These are phyloP conservation scores for Brassica juncea DNA, from an alignment of 345 rosid species.

Conservation along the genomic window DNA sequence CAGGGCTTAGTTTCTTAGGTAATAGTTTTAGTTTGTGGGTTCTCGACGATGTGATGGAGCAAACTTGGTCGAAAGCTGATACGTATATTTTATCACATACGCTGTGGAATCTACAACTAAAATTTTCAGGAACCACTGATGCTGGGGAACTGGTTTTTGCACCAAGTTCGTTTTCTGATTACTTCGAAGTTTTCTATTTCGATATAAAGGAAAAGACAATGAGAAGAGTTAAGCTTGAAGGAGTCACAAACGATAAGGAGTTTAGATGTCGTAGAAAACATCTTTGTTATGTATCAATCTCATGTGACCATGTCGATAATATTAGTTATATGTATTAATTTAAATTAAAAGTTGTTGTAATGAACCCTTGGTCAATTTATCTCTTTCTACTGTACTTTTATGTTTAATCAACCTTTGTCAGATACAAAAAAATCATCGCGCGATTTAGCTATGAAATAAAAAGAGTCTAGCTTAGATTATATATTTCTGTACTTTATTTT, in stretches of 20 bases:
- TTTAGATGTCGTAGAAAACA: background rate
- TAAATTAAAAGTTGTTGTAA: background rate
- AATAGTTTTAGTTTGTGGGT: slow-evolving; percentile 11
- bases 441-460: background rate
- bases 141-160: background rate
- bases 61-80: background rate
- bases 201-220: background rate
- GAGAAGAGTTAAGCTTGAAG: slow-evolving; percentile 8
- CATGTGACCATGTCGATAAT: slow-evolving; percentile 5
- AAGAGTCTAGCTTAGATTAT: background rate
- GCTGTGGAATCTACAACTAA: background rate
- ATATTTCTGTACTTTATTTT: too few species aligned
- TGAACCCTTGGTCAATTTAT: background rate
- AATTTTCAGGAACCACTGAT: slow-evolving; percentile 9
- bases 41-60: slow-evolving; percentile 3
- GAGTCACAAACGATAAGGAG: background rate
- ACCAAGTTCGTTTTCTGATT: slow-evolving; percentile 5
- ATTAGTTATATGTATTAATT: background rate
- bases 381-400: background rate
- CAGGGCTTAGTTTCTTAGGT: slow-evolving; percentile 1
- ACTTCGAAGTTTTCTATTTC: background rate
- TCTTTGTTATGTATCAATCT: background rate
- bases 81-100: background rate
- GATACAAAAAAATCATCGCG: too few species aligned
- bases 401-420: background rate